Conservation (phyloP, 345 rosid genomes). For the Eucalyptus coolabah region DNA sequence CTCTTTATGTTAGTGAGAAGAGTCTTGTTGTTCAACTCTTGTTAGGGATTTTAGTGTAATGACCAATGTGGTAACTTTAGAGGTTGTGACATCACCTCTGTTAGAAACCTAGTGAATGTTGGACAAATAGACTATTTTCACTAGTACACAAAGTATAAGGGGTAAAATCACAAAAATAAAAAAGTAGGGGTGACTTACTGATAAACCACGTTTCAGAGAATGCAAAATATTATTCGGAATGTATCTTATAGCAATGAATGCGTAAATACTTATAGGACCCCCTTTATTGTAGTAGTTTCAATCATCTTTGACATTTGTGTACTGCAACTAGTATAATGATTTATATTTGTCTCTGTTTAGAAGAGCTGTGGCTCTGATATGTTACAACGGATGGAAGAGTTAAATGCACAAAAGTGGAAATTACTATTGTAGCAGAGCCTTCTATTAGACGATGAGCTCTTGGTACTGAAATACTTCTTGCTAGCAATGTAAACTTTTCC, state of each 20-base stretch:
- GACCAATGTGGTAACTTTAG: not conserved
- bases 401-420: not conserved
- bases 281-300: not conserved
- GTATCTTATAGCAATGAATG: not conserved
- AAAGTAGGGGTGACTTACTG: not conserved
- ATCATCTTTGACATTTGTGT: not conserved
- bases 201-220: not conserved
- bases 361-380: not conserved
- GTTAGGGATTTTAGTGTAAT: not conserved
- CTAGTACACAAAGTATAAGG: not conserved
- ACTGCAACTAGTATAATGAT: not conserved
- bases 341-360: not conserved
- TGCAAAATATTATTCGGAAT: not conserved
- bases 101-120: not conserved
- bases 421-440: not conserved
- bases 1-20: not conserved
- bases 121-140: not conserved
- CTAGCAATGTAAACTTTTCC: not conserved
- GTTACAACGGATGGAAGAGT: not conserved
- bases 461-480: not conserved
- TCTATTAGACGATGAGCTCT: not conserved
- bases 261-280: not conserved
- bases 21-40: not conserved
- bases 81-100: not conserved
- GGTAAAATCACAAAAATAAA: not conserved